These are phyloP conservation scores for Nothophoma quercina DNA, from an alignment of 2,329 filamentous ascomycete species.

Conservation along the genomic window DNA sequence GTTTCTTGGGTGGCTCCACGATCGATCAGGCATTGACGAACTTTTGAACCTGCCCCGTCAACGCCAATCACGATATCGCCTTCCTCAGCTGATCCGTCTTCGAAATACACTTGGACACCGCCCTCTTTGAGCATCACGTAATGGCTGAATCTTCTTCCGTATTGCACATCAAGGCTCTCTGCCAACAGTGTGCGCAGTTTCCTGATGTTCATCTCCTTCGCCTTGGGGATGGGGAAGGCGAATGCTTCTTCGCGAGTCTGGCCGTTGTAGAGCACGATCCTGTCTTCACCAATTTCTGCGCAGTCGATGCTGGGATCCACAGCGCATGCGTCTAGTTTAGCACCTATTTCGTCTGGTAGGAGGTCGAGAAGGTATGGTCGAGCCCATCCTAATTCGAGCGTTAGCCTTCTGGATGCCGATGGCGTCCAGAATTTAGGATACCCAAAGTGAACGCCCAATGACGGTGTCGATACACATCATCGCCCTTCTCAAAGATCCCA, in stretches of 20 bases:
- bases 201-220: conserved; percentile 43
- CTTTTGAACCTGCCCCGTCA: conserved; percentile 37
- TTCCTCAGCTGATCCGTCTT: conserved; percentile 34
- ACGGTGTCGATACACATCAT: conserved; percentile 35
- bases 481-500: conserved; percentile 40
- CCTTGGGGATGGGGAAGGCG: conserved; percentile 46
- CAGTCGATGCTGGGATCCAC: conserved; percentile 45
- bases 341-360: conserved; percentile 36
- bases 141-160: conserved; percentile 29
- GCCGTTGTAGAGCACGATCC: conserved; percentile 45
- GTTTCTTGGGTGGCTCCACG: conserved; percentile 29
- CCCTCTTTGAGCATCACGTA: conserved; percentile 30
- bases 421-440: too few relatives aligned
- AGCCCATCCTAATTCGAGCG: too few relatives aligned
- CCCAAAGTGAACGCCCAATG: conserved; percentile 51
- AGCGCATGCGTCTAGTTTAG: conserved; percentile 39
- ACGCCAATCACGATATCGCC: conserved; percentile 35
- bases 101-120: conserved; percentile 34
- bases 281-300: conserved; percentile 38
- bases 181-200: conserved; percentile 49
- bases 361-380: conserved; percentile 41
- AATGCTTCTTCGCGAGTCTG: conserved; percentile 45
- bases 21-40: conserved; percentile 36
- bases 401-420: too few relatives aligned
- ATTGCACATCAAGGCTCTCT: conserved; percentile 46